Base-by-base conservation (phyloP, 176 grass and related monocot species). In the Triticum timopheevii region DNA sequence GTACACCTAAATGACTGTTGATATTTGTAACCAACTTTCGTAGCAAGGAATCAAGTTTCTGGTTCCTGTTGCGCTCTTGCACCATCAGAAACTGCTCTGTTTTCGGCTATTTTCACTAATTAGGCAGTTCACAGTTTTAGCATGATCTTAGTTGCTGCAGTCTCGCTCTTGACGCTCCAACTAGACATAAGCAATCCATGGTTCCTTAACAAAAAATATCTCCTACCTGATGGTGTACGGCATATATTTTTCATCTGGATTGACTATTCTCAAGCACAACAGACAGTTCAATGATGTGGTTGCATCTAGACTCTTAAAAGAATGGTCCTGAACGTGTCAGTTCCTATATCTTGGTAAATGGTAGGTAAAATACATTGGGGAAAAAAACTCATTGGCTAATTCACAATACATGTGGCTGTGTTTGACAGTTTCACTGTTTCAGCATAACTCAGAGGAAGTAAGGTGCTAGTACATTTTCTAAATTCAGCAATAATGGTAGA, bases 211-310 rank as follows among this genome's bases (percentile, higher is more conserved):
- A 47, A 7, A 50, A 76, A 13, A 36, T 54, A 39, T 59, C 28
- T 84, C 54, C 75, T 94, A 62, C 34, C 69, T 45, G 19, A 87
- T 82, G 76, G 84, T 67, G 71, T 91, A 64, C 82, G 44, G 56
- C 2, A 30, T 24, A 81, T 70, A 10, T 31, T 82, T 81, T 49
- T 73, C 59, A 63, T 24, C 25, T 63, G 22, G 8, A 63, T 10
- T 63, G 56, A 59, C 56, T 59, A 59, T 22, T 59, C 56, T 59
- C 20, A 59, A 22, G 56, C 19, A 59, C 56, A 8, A 59, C 56
- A 59, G 49, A 40, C 62, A 65, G 74, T 36, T 30, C 8, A 45
- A 23, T 24, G 3, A 74, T 79, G 27, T 58, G 50, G 12, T 22
- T 66, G 58, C 66, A 84, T 65, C 47, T 9, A 3, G 52, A 59